Conservation (phyloP, 2,329 filamentous ascomycete species). For the Colletotrichum tamarilloi region DNA sequence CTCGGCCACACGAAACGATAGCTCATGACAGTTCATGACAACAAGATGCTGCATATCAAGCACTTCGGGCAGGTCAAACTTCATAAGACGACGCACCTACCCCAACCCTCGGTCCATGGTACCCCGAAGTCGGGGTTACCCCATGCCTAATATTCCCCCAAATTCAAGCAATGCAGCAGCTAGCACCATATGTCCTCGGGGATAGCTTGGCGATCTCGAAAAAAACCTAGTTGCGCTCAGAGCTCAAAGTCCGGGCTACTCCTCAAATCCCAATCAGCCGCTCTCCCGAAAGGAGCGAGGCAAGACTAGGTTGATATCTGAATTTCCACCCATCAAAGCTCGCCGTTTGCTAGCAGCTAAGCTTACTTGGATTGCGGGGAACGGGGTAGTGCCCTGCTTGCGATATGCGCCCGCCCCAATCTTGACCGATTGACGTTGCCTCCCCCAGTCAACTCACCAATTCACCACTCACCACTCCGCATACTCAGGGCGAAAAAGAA, state of each 20-base stretch:
- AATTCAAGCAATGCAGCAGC: neutral
- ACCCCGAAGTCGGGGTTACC: constrained; percentile 17
- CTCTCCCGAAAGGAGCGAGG: constrained; percentile 10
- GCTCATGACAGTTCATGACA: neutral
- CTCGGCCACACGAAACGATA: neutral
- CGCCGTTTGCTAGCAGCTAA: neutral
- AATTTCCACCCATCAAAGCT: constrained; percentile 27
- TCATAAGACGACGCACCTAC: neutral
- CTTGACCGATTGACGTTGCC: constrained; percentile 6
- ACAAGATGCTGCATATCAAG: neutral
- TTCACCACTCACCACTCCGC: neutral
- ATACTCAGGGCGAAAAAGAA: neutral
- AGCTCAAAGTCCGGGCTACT: neutral
- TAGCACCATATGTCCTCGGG: neutral
- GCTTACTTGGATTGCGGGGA: constrained; percentile 10
- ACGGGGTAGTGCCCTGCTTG: constrained; percentile 16
- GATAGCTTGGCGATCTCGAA: constrained; percentile 15
- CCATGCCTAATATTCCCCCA: neutral
- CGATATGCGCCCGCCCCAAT: neutral
- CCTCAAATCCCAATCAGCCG: constrained; percentile 9
- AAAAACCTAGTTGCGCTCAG: constrained; percentile 3
- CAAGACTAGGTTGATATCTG: neutral
- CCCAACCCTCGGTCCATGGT: constrained; percentile 9
- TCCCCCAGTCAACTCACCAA: too few relatives aligned
- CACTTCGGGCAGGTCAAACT: constrained; percentile 1